Conservation (phyloP, 208 protist genomes). For the Naegleria fowleri region DNA sequence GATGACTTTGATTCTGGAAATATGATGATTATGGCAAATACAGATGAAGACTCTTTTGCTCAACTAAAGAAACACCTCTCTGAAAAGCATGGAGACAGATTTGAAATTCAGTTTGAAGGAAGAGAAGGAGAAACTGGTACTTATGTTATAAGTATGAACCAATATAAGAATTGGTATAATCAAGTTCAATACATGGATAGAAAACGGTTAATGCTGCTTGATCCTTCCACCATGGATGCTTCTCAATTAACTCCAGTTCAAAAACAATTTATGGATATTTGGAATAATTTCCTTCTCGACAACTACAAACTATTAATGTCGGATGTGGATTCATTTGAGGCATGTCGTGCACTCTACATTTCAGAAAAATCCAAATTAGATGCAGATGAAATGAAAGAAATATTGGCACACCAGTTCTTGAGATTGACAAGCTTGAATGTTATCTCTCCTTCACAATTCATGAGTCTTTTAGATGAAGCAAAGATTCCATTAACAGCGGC, state of each 20-base stretch:
- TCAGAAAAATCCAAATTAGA: neutral
- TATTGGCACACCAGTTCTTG: neutral
- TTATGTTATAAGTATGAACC: neutral
- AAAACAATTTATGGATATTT: conserved; percentile 1
- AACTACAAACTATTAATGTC: neutral
- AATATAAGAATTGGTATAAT: neutral
- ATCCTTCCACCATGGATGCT: neutral
- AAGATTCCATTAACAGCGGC: neutral
- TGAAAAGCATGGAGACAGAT: neutral
- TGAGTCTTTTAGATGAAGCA: neutral
- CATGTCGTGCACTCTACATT: neutral
- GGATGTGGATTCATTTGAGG: neutral
- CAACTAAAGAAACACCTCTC: neutral
- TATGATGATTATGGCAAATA: neutral
- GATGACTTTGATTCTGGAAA: neutral
- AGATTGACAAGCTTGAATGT: neutral
- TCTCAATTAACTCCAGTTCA: neutral
- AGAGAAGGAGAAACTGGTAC: neutral
- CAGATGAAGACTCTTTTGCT: neutral
- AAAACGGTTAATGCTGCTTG: neutral
- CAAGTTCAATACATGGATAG: neutral
- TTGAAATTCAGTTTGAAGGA: neutral
- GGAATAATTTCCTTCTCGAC: neutral
- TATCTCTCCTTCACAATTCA: neutral
- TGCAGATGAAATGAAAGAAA: neutral